Evolutionary conservation across 208 protist species (phyloP).

Genomic region (Porcisia deanei): DNA sequence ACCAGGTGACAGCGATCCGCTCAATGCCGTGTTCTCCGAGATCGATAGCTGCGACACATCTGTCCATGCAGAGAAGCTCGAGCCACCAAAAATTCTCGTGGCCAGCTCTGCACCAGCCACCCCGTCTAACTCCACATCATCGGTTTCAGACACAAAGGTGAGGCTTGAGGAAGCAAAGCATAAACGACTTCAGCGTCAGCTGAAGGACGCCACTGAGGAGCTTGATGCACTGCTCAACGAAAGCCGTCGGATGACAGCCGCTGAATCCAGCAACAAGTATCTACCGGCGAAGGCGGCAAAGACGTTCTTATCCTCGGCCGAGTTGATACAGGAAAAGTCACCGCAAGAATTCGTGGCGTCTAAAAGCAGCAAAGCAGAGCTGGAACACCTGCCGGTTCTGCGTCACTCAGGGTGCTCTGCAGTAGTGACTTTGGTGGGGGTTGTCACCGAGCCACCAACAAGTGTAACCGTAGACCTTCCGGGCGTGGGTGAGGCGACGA

Average conservation of each 20-base stretch:
- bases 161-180: conserved; percentile 29
- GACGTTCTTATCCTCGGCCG: conserved; percentile 58
- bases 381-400: conserved; percentile 40
- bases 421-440: conserved; percentile 71
- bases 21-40: conserved; percentile 29
- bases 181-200: conserved; percentile 18
- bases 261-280: conserved; percentile 31
- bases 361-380: conserved; percentile 36
- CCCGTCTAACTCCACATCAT: background rate
- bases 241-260: conserved; percentile 12
- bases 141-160: conserved; percentile 14
- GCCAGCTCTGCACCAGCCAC: background rate
- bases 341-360: conserved; percentile 72
- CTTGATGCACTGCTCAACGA: conserved; percentile 38
- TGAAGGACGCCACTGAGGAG: conserved; percentile 50
- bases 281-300: conserved; percentile 49
- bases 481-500: conserved; percentile 19
- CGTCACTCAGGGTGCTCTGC: conserved; percentile 53
- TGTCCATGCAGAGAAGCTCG: conserved; percentile 6
- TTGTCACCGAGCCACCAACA: conserved; percentile 16
- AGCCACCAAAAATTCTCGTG: background rate
- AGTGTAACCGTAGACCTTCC: conserved; percentile 10
- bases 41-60: conserved; percentile 31
- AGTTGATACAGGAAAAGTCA: conserved; percentile 71
- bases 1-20: conserved; percentile 6